Evolutionary conservation across 2,329 filamentous ascomycete species (phyloP).

Genomic region (Verticillium dahliae): DNA sequence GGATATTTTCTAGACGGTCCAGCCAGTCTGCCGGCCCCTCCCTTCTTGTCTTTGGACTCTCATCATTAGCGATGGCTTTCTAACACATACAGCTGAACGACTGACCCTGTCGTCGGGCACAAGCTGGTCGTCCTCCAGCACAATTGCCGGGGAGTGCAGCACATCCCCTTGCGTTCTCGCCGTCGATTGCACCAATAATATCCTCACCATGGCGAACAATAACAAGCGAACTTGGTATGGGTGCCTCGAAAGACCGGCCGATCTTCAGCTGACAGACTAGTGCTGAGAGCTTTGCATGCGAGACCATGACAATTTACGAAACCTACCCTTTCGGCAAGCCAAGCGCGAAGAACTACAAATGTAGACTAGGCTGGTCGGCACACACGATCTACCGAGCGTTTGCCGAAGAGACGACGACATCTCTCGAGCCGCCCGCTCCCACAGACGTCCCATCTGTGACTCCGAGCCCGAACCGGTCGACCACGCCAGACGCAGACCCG

Average conservation of each 20-base stretch:
- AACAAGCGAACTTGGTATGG: not conserved
- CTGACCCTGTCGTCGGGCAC: not conserved
- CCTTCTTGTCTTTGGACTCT: not conserved
- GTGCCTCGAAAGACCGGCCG: not conserved
- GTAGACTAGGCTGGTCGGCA: not conserved
- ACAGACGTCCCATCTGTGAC: not conserved
- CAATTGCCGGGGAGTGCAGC: not conserved
- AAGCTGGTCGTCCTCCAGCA: not conserved
- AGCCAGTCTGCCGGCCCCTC: not conserved
- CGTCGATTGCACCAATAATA: not conserved
- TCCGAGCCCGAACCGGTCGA: not conserved
- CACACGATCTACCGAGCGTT: not conserved
- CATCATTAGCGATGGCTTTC: not conserved
- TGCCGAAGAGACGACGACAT: not conserved
- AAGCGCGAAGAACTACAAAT: not conserved
- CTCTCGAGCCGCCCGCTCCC: not conserved
- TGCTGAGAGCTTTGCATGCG: not conserved
- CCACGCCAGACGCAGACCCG: not conserved
- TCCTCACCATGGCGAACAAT: not conserved
- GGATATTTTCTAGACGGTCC: not conserved
- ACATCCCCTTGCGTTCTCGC: not conserved
- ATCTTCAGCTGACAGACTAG: not conserved
- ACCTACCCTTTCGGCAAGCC: not conserved
- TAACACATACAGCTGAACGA: not conserved
- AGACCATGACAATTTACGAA: not conserved